These are phyloP conservation scores for Apiotrichum siamense DNA, from an alignment of 1,284 basidiomycete genomes.

Conservation along the genomic window DNA sequence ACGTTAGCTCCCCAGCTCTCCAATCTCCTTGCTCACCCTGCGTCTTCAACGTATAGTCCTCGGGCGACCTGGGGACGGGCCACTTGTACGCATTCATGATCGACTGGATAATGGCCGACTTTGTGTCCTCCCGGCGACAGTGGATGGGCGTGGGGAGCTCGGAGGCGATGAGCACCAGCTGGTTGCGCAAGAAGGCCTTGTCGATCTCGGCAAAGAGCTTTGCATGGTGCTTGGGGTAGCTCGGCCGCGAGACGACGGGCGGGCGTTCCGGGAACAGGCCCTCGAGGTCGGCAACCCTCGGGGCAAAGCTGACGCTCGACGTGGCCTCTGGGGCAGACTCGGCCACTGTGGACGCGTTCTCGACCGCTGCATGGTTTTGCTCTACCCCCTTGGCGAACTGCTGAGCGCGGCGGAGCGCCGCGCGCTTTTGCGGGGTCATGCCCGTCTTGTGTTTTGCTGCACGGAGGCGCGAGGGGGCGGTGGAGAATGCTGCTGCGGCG, in stretches of 20 bases:
- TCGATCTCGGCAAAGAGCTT: not conserved
- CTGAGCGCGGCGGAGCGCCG: not conserved
- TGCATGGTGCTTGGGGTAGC: not conserved
- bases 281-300: not conserved
- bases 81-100: slow-evolving; percentile 20
- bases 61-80: not conserved
- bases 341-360: not conserved
- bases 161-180: not conserved
- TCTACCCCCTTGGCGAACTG: not conserved
- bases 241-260: not conserved
- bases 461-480: not conserved
- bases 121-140: not conserved
- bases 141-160: not conserved
- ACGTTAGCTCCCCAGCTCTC: not conserved
- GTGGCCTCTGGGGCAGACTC: too few relatives aligned
- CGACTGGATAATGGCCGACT: slow-evolving; percentile 1
- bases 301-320: not conserved
- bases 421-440: not conserved
- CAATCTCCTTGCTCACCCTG: not conserved
- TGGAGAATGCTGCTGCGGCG: not conserved
- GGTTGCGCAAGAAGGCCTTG: not conserved
- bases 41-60: not conserved
- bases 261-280: not conserved
- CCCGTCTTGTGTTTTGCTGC: not conserved
- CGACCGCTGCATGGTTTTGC: not conserved